Evolutionary conservation across 108 stramenopile genomes (phyloP).

Genomic region (Pseudonitzschia delicatissima): DNA sequence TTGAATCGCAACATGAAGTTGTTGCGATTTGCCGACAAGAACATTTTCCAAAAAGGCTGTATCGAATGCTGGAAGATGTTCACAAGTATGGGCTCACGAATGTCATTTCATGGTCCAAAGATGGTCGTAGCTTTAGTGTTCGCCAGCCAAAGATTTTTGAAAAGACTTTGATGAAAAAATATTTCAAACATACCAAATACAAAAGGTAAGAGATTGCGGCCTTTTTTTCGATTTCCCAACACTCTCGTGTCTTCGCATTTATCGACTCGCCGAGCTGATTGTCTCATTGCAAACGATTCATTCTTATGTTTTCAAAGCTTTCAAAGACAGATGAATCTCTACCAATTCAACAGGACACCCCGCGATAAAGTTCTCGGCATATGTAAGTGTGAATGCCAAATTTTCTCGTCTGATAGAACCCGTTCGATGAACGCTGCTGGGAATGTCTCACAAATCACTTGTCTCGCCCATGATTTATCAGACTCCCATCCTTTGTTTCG

Average conservation of each 20-base stretch:
- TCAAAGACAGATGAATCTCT: constrained; percentile 13
- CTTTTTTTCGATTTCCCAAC: no score
- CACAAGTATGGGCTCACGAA: constrained; percentile 36
- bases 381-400: no score
- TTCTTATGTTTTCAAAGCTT: background rate
- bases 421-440: no score
- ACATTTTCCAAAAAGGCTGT: constrained; percentile 60
- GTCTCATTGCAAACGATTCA: background rate
- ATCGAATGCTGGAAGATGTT: constrained; percentile 46
- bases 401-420: no score
- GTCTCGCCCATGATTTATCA: no score
- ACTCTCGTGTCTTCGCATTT: background rate
- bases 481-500: no score
- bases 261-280: background rate
- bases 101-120: constrained; percentile 58
- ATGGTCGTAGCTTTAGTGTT: constrained; percentile 65
- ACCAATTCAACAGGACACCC: constrained; percentile 2
- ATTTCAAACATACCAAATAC: constrained; percentile 81
- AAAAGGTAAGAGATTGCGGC: constrained; percentile 30
- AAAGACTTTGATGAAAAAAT: constrained; percentile 67
- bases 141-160: constrained; percentile 73
- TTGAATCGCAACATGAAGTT: no score
- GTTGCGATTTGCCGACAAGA: no score
- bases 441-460: no score
- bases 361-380: background rate